Conservation (phyloP, 2,329 filamentous ascomycete species). For the Chaetomiaceae sp. region DNA sequence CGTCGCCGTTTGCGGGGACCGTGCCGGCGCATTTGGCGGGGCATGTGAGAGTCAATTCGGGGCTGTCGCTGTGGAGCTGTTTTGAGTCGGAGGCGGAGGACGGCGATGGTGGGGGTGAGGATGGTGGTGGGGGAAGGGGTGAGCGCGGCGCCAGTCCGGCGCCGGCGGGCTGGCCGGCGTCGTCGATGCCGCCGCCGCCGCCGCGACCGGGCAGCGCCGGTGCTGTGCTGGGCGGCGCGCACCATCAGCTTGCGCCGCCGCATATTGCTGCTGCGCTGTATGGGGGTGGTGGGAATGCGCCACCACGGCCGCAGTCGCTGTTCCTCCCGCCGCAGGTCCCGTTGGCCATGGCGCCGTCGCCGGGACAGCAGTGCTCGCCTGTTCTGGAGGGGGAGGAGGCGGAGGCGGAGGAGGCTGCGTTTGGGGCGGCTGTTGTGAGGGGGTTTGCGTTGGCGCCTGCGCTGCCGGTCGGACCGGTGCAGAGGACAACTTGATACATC, state of each 20-base stretch:
- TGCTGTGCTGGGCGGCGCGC: neutral
- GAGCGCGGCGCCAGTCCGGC: no score
- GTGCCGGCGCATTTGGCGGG: constrained; percentile 11
- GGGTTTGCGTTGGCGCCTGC: constrained; percentile 20
- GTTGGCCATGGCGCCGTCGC: constrained; percentile 14
- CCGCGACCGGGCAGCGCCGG: constrained; percentile 16
- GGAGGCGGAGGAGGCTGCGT: constrained; percentile 7
- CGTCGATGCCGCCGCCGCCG: constrained; percentile 26
- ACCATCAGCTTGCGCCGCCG: neutral
- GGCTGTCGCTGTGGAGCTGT: constrained; percentile 42
- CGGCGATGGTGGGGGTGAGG: neutral
- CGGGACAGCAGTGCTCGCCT: constrained; percentile 29
- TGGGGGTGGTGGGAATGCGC: no score
- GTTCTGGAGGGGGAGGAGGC: constrained; percentile 37
- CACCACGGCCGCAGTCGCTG: constrained; percentile 10
- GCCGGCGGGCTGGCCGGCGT: constrained; percentile 45
- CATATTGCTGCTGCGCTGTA: no score
- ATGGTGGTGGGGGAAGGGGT: constrained; percentile 23
- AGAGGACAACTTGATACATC: no score
- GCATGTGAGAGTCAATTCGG: constrained; percentile 44
- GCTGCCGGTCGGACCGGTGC: constrained; percentile 15
- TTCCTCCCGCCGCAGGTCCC: constrained; percentile 11
- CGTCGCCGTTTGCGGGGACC: constrained; percentile 10
- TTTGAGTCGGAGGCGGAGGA: constrained; percentile 33
- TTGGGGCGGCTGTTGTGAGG: constrained; percentile 3